Percentiles rank a stretch among this genome's conserved stretches.
These are phyloP conservation scores for Arthrinium puccinioides DNA, from an alignment of 2,329 filamentous ascomycete species.

Conservation along the genomic window DNA sequence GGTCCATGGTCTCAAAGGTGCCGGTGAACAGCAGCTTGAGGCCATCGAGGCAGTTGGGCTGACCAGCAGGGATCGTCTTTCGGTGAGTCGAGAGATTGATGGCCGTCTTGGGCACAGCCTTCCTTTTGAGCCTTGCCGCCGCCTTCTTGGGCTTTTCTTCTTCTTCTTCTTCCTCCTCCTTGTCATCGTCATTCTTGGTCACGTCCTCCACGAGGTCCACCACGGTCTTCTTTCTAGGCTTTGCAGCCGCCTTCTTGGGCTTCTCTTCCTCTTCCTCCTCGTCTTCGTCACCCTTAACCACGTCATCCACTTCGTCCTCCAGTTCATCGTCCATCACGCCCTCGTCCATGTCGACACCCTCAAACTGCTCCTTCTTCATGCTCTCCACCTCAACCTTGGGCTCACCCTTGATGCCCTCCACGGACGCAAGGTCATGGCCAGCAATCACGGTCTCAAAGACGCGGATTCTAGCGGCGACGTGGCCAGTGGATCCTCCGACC, in stretches of 20 bases:
- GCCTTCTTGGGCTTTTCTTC: neutral
- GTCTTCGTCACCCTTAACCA: neutral
- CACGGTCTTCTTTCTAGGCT: neutral
- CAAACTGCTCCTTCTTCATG: too few species aligned
- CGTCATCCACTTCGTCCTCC: neutral
- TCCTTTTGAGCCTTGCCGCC: neutral
- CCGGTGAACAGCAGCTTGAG: slow-evolving; percentile 10
- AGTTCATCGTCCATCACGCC: neutral
- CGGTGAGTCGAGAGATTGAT: slow-evolving; percentile 7
- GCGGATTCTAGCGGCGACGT: neutral
- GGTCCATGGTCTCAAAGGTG: slow-evolving; percentile 10
- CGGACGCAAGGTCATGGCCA: neutral
- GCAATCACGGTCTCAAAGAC: neutral
- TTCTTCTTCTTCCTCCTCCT: slow-evolving; percentile 5
- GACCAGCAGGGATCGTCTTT: slow-evolving; percentile 8
- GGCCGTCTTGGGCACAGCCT: slow-evolving; percentile 5
- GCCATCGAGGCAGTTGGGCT: slow-evolving; percentile 6
- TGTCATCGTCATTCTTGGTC: neutral
- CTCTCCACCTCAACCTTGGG: too few species aligned
- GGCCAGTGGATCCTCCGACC: neutral
- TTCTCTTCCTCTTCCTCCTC: neutral
- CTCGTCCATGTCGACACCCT: neutral
- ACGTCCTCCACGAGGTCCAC: too few species aligned
- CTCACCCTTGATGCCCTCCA: neutral
- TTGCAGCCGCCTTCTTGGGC: neutral